phyloP scores from a whole-genome alignment of 2,329 filamentous ascomycete species.

The Ampelomyces quisqualis region DNA sequence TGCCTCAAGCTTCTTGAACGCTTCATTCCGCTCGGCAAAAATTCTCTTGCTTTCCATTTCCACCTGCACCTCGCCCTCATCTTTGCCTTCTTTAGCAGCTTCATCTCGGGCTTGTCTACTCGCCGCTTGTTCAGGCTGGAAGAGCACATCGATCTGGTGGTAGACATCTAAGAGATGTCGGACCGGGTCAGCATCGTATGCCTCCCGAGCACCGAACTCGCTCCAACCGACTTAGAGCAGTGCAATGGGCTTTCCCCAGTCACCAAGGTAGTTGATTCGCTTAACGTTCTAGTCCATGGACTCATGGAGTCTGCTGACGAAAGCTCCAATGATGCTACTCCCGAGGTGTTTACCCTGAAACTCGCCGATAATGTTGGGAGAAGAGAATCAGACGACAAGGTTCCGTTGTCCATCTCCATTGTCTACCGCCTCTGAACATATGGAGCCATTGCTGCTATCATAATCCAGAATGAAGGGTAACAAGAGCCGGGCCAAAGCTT shows the following conservation, averaged over 20 bases:
- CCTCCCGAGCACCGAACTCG: slow-evolving; percentile 65
- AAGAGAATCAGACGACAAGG: slow-evolving; percentile 69
- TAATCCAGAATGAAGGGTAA: slow-evolving; percentile 63
- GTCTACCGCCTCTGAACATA: slow-evolving; percentile 17
- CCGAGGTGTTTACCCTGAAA: slow-evolving; percentile 67
- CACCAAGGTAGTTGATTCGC: slow-evolving; percentile 66
- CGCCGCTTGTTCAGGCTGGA: slow-evolving; percentile 60
- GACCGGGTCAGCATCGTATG: slow-evolving; percentile 64
- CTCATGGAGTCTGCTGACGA: slow-evolving; percentile 61
- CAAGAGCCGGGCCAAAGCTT: slow-evolving; percentile 59
- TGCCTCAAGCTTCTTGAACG: slow-evolving; percentile 72
- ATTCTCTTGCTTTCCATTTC: slow-evolving; percentile 36
- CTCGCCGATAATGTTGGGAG: slow-evolving; percentile 72
- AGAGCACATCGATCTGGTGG: slow-evolving; percentile 61
- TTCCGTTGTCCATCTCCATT: slow-evolving; percentile 52
- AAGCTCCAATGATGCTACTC: slow-evolving; percentile 66
- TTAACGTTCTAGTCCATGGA: slow-evolving; percentile 62
- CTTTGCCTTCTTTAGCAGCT: slow-evolving; percentile 54
- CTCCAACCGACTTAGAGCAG: slow-evolving; percentile 66
- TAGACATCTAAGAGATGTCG: slow-evolving; percentile 72
- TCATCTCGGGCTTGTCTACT: slow-evolving; percentile 55
- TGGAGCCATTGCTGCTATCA: slow-evolving; percentile 58
- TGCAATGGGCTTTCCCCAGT: slow-evolving; percentile 66
- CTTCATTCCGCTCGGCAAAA: slow-evolving; percentile 45
- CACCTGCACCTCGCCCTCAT: slow-evolving; percentile 35